Base-by-base conservation (phyloP, 495 filamentous ascomycete species). In the Penicillium macrosclerotiorum region DNA sequence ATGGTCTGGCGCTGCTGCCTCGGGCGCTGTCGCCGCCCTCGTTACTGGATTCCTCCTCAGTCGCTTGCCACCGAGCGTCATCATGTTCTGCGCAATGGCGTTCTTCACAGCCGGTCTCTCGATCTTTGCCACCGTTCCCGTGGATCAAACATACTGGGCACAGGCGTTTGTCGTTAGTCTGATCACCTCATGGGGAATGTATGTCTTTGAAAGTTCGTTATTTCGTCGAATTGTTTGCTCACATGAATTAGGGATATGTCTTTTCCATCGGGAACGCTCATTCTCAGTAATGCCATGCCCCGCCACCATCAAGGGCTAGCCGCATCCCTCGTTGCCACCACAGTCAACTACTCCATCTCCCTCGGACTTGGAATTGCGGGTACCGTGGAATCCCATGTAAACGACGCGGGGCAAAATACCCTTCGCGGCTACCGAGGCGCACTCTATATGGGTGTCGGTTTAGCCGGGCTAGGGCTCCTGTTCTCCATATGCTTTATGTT, bases 281-380 rank as follows among this genome's bases (percentile, higher is more conserved):
- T 88, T 14, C 66, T 86, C 8, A 78, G 72, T 37, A 76, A 84
- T 48, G 63, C 71, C 6, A 67, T 86, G 41, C 66, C 64, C 5
- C 71, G 69, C 27, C 70, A 83, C 40, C 76, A 85, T 52, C 82
- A 88, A 57, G 84, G 84, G 6, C 67, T 85, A 8, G 77, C 78
- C 1, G 80, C 78, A 1, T 75, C 70, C 13, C 58, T 86, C 31
- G 75, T 84, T 14, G 80, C 69, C 32, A 84, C 81, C 0, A 66
- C 75, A 2, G 73, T 84, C 37, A 80, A 85, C 48, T 87, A 85
- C 46, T 73, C 65, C 30, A 80, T 84, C 37, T 76, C 73, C 2
- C 45, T 85, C 17, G 80, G 79, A 0, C 63, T 86, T 5, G 82
- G 82, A 0, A 62, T 86, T 44, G 81, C 82, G 0, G 80, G 80